A percentile compares a stretch with the other conserved stretches of the same genome.
Evolutionary conservation across 2,329 filamentous ascomycete genomes (phyloP).

Genomic region (Aspergillus sojae): DNA sequence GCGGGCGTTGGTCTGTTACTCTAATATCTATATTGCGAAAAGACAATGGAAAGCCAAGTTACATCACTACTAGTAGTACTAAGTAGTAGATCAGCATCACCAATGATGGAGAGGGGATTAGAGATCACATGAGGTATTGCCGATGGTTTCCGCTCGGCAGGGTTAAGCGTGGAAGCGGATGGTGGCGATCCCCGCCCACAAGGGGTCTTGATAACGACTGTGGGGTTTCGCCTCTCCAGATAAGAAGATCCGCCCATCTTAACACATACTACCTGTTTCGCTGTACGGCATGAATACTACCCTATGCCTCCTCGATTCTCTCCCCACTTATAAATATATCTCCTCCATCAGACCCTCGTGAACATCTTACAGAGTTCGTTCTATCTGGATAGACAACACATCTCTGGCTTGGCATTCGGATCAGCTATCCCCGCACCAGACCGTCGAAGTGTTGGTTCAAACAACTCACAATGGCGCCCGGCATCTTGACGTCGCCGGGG

Average conservation of each 20-base stretch:
- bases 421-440: background rate
- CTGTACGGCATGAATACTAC: background rate
- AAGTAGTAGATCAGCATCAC: background rate
- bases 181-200: constrained; percentile 41
- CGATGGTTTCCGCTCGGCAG: constrained; percentile 2
- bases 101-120: constrained; percentile 7
- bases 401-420: background rate
- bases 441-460: constrained; percentile 8
- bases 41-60: background rate
- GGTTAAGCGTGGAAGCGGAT: constrained; percentile 26
- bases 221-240: background rate
- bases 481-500: constrained; percentile 51
- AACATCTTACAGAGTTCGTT: background rate
- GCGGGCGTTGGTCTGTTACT: background rate
- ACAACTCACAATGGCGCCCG: constrained; percentile 57
- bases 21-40: background rate
- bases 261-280: background rate
- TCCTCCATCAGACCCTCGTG: background rate
- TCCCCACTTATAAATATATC: background rate
- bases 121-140: constrained; percentile 3
- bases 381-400: background rate
- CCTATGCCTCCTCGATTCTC: background rate
- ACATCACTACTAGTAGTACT: background rate
- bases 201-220: background rate
- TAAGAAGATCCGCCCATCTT: background rate